Conservation (phyloP, 225 moss, liverwort and hornwort genomes). For the Physcomitrium patens region DNA sequence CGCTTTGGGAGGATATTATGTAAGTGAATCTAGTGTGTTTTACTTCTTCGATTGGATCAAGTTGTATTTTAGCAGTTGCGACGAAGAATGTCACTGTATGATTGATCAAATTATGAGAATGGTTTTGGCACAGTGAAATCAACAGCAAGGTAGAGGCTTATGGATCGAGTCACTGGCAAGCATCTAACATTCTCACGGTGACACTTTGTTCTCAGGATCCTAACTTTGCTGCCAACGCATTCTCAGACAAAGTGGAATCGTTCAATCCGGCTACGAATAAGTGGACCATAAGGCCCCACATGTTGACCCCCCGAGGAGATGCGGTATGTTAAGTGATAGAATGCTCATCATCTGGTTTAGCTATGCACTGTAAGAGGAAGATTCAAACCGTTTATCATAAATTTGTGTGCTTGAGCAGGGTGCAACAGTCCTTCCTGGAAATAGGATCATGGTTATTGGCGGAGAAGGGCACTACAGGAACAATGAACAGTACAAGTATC, state of each 20-base stretch:
- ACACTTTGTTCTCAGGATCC: conserved; percentile 40
- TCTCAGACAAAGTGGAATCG: conserved; percentile 71
- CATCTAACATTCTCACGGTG: background rate
- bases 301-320: conserved; percentile 92
- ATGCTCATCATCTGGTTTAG: background rate
- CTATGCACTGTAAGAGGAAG: background rate
- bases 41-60: background rate
- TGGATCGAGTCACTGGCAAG: background rate
- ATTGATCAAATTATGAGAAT: too few relatives aligned
- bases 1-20: conserved; percentile 75
- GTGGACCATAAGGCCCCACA: conserved; percentile 72
- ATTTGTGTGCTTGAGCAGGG: conserved; percentile 48
- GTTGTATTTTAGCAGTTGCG: too few relatives aligned
- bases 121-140: too few relatives aligned
- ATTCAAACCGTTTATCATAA: conserved; percentile 1
- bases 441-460: conserved; percentile 77
- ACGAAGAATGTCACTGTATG: too few relatives aligned
- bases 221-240: conserved; percentile 44
- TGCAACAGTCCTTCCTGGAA: conserved; percentile 67
- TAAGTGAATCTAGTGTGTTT: conserved; percentile 38
- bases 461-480: conserved; percentile 91
- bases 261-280: conserved; percentile 64
- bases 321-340: conserved; percentile 46
- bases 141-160: too few relatives aligned
- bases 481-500: conserved; percentile 54